These are phyloP conservation scores for Leishmania gerbilli DNA, from an alignment of 208 protist genomes.

Conservation along the genomic window DNA sequence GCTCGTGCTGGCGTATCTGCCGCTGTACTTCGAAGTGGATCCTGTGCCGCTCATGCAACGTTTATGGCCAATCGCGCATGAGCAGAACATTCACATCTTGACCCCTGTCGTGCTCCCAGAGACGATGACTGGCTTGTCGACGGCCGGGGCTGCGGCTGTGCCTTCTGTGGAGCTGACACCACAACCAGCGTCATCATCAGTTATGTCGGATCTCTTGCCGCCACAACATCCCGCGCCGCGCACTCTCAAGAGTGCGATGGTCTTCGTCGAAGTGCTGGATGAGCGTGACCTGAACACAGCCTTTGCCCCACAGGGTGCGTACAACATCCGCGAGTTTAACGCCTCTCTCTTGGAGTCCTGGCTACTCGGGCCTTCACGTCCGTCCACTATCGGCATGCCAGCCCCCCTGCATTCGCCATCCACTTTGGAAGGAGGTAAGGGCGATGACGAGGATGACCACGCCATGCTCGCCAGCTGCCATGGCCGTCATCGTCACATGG, in stretches of 20 bases:
- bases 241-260: constrained; percentile 45
- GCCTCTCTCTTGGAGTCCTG: constrained; percentile 26
- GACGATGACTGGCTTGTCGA: neutral
- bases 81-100: constrained; percentile 25
- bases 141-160: neutral
- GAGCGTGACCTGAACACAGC: constrained; percentile 39
- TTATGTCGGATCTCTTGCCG: neutral
- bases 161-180: neutral
- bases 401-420: neutral
- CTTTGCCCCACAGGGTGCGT: constrained; percentile 46
- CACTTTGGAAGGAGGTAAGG: neutral
- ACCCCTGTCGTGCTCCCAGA: constrained; percentile 36
- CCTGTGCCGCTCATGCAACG: constrained; percentile 52
- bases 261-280: constrained; percentile 67
- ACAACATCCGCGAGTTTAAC: constrained; percentile 52
- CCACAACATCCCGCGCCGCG: neutral
- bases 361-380: constrained; percentile 14
- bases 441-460: neutral
- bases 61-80: constrained; percentile 40
- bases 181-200: neutral
- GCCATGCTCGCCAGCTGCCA: neutral
- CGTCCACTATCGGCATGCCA: neutral
- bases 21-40: constrained; percentile 80
- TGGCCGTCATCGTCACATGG: constrained; percentile 10
- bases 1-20: constrained; percentile 63